Evolutionary conservation across 108 stramenopile genomes (phyloP).

Genomic region (Skeletonema costatum): DNA sequence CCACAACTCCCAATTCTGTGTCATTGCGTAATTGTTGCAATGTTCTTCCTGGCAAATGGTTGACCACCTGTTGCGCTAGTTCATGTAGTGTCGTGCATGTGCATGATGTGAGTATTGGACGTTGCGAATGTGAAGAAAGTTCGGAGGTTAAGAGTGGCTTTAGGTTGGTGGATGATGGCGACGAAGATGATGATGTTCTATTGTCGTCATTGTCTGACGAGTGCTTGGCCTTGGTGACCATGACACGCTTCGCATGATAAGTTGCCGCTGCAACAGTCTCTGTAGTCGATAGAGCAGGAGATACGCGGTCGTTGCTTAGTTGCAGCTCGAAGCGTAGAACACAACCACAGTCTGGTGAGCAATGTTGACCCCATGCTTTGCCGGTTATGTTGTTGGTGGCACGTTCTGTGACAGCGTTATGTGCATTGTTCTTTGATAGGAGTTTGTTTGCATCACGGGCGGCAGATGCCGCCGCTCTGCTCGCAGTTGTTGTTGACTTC

Average conservation of each 20-base stretch:
- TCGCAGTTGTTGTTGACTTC: not conserved
- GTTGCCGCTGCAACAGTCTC: slow-evolving; percentile 40
- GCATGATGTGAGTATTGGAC: slow-evolving; percentile 74
- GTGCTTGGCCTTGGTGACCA: slow-evolving; percentile 21
- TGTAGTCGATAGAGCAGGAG: not conserved
- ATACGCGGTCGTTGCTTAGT: slow-evolving; percentile 15
- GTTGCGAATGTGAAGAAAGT: slow-evolving; percentile 8
- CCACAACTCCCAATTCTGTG: slow-evolving; percentile 51
- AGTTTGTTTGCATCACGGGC: not conserved
- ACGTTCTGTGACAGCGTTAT: not conserved
- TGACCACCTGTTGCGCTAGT: slow-evolving; percentile 54
- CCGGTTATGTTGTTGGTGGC: not conserved
- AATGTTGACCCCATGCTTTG: slow-evolving; percentile 81
- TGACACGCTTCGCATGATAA: slow-evolving; percentile 72
- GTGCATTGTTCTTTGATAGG: too few relatives aligned
- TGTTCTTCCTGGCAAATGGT: slow-evolving; percentile 43
- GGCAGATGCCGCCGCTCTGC: not conserved
- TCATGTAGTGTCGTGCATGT: slow-evolving; percentile 70
- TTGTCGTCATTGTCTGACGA: too few relatives aligned
- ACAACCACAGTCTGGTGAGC: slow-evolving; percentile 80
- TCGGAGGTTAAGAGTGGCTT: slow-evolving; percentile 45
- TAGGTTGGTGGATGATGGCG: not conserved
- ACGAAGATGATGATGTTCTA: not conserved
- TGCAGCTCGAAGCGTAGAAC: slow-evolving; percentile 74
- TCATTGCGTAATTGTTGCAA: slow-evolving; percentile 45